These are phyloP conservation scores for Emiliania huxleyi DNA, from an alignment of 78 protist species.

Conservation along the genomic window DNA sequence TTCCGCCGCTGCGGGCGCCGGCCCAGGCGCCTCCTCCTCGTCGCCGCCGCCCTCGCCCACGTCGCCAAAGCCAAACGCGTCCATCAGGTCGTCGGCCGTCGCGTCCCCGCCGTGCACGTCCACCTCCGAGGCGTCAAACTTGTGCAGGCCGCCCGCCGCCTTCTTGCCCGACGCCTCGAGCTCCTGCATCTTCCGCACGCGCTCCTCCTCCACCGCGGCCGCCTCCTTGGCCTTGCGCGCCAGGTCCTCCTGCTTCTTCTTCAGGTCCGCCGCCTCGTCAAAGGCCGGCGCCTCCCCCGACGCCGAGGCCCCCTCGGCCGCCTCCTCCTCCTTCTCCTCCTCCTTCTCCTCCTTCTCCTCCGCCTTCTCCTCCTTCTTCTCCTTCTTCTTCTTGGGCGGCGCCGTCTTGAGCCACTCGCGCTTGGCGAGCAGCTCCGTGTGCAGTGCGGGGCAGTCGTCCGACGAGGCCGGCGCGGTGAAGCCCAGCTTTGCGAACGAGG, in stretches of 20 bases:
- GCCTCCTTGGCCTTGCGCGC: neutral
- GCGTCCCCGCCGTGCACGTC: constrained; percentile 22
- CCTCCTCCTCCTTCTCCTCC: neutral
- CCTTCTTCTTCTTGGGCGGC: constrained; percentile 20
- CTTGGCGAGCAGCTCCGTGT: neutral
- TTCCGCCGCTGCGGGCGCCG: neutral
- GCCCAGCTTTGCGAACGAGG: neutral
- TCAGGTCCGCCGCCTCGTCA: neutral
- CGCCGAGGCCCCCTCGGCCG: neutral
- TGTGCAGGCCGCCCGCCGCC: neutral
- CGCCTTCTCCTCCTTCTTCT: no score
- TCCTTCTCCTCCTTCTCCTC: neutral
- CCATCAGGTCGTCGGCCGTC: neutral
- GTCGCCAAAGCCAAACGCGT: neutral
- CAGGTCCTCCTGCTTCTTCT: neutral
- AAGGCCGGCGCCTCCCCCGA: neutral
- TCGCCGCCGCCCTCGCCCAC: neutral
- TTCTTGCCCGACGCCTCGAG: neutral
- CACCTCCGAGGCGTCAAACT: neutral
- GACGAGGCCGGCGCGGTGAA: neutral
- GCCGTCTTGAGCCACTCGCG: constrained; percentile 2
- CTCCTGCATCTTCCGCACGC: neutral
- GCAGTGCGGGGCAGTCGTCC: neutral
- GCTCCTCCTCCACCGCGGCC: neutral
- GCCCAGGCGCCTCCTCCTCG: neutral